Conservation (phyloP, 208 protist genomes). For the Leishmania amazonensis region DNA sequence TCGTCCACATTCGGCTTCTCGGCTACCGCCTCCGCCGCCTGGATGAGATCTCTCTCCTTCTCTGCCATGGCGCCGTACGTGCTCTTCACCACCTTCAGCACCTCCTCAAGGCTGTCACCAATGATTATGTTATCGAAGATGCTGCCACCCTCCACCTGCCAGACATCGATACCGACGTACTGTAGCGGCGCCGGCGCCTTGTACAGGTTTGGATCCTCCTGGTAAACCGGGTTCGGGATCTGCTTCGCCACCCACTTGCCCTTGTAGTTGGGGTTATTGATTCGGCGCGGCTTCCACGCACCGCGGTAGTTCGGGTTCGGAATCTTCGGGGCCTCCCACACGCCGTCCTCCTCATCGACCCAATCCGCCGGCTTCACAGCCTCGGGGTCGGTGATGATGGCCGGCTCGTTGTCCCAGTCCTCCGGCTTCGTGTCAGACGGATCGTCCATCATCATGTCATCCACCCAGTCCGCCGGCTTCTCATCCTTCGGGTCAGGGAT, state of each 20-base stretch:
- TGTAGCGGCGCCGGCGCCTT: slow-evolving; percentile 55
- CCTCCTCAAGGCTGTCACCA: slow-evolving; percentile 85
- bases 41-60: slow-evolving; percentile 17
- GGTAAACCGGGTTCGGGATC: slow-evolving; percentile 94
- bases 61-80: slow-evolving; percentile 34
- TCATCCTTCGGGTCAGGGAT: slow-evolving; percentile 87
- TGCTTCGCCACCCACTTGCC: slow-evolving; percentile 88
- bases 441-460: slow-evolving; percentile 84
- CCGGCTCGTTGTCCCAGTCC: slow-evolving; percentile 88
- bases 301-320: slow-evolving; percentile 91
- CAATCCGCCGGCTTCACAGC: slow-evolving; percentile 93
- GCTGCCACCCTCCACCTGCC: slow-evolving; percentile 95
- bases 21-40: not conserved
- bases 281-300: slow-evolving; percentile 82
- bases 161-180: slow-evolving; percentile 94
- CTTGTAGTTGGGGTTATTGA: slow-evolving; percentile 96
- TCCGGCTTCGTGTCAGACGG: slow-evolving; percentile 90
- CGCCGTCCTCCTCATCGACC: slow-evolving; percentile 91
- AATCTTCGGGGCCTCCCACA: slow-evolving; percentile 85
- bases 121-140: slow-evolving; percentile 97
- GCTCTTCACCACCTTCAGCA: slow-evolving; percentile 45
- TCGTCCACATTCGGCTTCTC: not conserved
- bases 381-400: slow-evolving; percentile 87
- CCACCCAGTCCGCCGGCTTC: slow-evolving; percentile 93
- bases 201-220: slow-evolving; percentile 78